Percentiles rank a stretch among this genome's conserved stretches.
Evolutionary conservation across 305 asterid species (phyloP).

Genomic region (Fraxinus platypoda): DNA sequence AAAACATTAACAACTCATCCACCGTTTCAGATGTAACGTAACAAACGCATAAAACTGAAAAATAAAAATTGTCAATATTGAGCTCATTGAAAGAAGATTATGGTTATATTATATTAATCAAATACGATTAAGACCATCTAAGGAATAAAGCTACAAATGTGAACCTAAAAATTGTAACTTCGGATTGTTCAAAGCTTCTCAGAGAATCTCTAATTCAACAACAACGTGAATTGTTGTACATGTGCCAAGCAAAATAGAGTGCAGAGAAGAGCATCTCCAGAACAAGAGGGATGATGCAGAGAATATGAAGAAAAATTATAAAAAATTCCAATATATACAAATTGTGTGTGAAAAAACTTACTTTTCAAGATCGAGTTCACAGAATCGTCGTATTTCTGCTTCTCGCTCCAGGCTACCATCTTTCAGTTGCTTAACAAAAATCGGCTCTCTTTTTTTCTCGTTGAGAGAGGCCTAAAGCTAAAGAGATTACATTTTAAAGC

Average conservation of each 20-base stretch:
- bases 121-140: not conserved
- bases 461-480: slow-evolving; percentile 8
- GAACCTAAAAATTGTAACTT: not conserved
- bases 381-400: not conserved
- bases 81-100: not conserved
- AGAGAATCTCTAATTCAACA: not conserved
- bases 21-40: not conserved
- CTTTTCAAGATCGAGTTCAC: slow-evolving; percentile 15
- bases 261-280: not conserved
- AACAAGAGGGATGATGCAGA: not conserved
- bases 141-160: not conserved
- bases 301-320: not conserved
- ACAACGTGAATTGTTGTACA: not conserved
- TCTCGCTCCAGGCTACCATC: not conserved
- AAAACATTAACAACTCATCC: not conserved
- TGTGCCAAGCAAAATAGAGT: not conserved
- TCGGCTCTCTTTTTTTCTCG: not conserved
- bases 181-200: not conserved
- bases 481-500: slow-evolving; percentile 26
- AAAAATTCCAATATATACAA: not conserved
- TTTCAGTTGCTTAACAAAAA: too few relatives aligned
- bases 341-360: slow-evolving; percentile 19
- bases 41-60: not conserved
- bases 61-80: not conserved
- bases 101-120: not conserved